These are phyloP conservation scores for Fusarium decemcellulare DNA, from an alignment of 2,329 filamentous ascomycete genomes.

Conservation along the genomic window DNA sequence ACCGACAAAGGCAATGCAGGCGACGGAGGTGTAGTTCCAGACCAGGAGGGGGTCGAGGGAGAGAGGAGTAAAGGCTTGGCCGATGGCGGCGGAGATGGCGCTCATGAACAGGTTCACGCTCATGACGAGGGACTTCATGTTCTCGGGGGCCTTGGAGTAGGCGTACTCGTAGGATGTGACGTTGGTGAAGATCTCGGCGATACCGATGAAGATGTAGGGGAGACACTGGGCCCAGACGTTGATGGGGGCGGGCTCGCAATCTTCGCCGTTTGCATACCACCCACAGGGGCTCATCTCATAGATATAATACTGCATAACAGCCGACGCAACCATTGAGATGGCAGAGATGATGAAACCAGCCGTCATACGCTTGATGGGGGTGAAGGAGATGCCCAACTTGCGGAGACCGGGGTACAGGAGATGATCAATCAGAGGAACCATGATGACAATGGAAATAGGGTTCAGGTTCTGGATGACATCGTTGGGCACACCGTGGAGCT, in stretches of 20 bases:
- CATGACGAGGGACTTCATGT: constrained; percentile 85
- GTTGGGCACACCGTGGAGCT: constrained; percentile 80
- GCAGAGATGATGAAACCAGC: constrained; percentile 77
- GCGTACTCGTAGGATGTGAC: constrained; percentile 80
- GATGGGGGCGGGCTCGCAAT: constrained; percentile 71
- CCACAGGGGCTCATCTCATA: constrained; percentile 76
- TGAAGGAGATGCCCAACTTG: constrained; percentile 75
- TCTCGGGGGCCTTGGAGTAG: constrained; percentile 82
- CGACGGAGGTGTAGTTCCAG: constrained; percentile 79
- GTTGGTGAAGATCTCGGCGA: constrained; percentile 68
- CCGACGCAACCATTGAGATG: constrained; percentile 71
- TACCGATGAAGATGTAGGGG: constrained; percentile 65
- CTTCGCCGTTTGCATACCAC: constrained; percentile 59
- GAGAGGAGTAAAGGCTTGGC: constrained; percentile 76
- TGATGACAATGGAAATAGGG: constrained; percentile 81
- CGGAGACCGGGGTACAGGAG: constrained; percentile 79
- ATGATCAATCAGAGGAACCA: constrained; percentile 79
- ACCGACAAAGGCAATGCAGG: constrained; percentile 73
- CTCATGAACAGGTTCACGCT: constrained; percentile 79
- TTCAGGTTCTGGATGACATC: constrained; percentile 84
- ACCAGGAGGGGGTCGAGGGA: constrained; percentile 75
- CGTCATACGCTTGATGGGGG: constrained; percentile 82
- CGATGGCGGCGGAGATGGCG: constrained; percentile 77
- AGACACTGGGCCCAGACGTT: constrained; percentile 74
- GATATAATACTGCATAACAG: constrained; percentile 72